Conservation (phyloP, 1,139 yeast genomes). For the Hansenula sp. region DNA sequence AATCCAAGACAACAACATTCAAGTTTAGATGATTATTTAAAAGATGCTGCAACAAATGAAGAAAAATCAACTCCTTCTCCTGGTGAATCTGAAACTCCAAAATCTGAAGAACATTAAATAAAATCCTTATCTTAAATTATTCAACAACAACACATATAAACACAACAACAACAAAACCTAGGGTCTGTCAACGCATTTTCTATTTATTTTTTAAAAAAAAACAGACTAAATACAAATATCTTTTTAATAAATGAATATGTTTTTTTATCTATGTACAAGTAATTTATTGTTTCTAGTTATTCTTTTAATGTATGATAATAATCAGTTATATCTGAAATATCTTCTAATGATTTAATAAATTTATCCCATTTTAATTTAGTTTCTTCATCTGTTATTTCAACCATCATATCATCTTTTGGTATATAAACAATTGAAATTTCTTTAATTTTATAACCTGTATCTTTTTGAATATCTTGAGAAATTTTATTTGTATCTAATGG, state of each 20-base stretch:
- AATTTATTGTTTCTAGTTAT: background rate
- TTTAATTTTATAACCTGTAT: constrained; percentile 56
- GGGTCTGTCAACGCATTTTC: background rate
- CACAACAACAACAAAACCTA: background rate
- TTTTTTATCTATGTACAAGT: background rate
- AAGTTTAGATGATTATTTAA: constrained; percentile 46
- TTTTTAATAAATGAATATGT: background rate
- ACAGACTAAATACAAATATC: background rate
- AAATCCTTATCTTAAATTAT: too few relatives aligned
- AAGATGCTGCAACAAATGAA: constrained; percentile 5
- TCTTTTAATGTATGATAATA: constrained; percentile 50
- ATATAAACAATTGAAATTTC: constrained; percentile 70
- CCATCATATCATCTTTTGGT: constrained; percentile 58
- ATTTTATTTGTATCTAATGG: constrained; percentile 58
- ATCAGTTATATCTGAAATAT: constrained; percentile 75
- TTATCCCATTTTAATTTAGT: constrained; percentile 48
- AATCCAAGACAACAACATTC: constrained; percentile 51
- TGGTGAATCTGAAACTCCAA: constrained; percentile 7
- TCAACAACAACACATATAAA: background rate
- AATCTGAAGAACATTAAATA: constrained; percentile 8
- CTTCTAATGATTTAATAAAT: constrained; percentile 60
- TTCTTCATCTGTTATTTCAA: constrained; percentile 51
- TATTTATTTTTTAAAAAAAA: background rate
- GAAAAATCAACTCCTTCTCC: background rate
- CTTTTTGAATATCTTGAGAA: constrained; percentile 52